A percentile compares a stretch with the other conserved stretches of the same genome.
phyloP scores from a whole-genome alignment of 495 filamentous ascomycete genomes.

The Letharia columbiana region DNA sequence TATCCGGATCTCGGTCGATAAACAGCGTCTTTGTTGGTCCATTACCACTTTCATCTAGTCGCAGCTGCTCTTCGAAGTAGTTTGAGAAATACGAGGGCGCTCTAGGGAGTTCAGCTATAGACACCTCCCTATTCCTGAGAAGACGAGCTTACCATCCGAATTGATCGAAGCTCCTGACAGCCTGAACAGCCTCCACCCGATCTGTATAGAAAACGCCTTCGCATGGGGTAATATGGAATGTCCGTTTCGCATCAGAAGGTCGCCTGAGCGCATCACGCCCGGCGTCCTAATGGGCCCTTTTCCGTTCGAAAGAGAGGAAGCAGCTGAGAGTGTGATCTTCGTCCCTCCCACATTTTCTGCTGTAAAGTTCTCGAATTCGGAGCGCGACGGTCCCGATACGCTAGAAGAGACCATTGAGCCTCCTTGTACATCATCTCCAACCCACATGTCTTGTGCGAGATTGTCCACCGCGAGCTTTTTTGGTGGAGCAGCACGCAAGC shows the following conservation, averaged over 20 bases:
- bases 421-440: conserved; percentile 16
- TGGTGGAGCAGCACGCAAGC: not conserved
- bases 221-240: conserved; percentile 40
- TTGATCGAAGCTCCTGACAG: conserved; percentile 91
- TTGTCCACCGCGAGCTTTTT: conserved; percentile 12
- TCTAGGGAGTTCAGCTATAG: conserved; percentile 49
- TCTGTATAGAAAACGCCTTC: conserved; percentile 88
- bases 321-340: conserved; percentile 5
- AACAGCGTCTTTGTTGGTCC: conserved; percentile 59
- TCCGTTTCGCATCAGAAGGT: conserved; percentile 14
- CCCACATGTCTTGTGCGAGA: conserved; percentile 18
- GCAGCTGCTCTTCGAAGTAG: conserved; percentile 82
- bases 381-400: conserved; percentile 10
- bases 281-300: conserved; percentile 15
- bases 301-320: conserved; percentile 9
- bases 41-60: conserved; percentile 49
- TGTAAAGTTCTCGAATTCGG: conserved; percentile 18
- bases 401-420: conserved; percentile 11
- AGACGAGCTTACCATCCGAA: conserved; percentile 66
- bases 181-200: conserved; percentile 83
- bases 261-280: conserved; percentile 20
- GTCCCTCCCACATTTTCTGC: conserved; percentile 11
- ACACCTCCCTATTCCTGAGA: not conserved
- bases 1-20: conserved; percentile 88
- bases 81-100: conserved; percentile 96